Conservation (phyloP, 805 yeast species). For the Sugiyamaella smithiae region DNA sequence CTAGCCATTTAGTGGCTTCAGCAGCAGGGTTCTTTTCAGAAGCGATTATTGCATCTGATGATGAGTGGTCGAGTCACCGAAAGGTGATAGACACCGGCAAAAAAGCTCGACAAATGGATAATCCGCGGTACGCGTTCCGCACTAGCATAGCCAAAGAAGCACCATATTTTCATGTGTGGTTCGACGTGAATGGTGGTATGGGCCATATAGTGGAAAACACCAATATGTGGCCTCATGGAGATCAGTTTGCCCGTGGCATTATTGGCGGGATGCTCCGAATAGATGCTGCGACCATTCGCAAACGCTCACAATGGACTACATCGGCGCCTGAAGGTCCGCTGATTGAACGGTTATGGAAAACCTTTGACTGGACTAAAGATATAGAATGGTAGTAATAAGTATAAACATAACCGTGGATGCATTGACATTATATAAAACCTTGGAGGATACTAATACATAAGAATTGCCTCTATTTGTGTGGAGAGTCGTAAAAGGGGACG, state of each 20-base stretch:
- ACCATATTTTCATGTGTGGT: conserved; percentile 53
- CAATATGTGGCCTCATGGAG: conserved; percentile 45
- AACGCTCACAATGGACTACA: conserved; percentile 33
- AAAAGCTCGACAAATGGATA: conserved; percentile 23
- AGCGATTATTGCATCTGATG: conserved; percentile 38
- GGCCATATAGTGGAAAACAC: conserved; percentile 50
- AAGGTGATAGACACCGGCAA: conserved; percentile 40
- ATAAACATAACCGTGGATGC: too few species aligned
- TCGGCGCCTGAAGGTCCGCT: conserved; percentile 33
- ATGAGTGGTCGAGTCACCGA: conserved; percentile 42
- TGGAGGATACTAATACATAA: too few species aligned
- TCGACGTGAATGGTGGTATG: conserved; percentile 45
- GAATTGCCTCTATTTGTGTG: too few species aligned
- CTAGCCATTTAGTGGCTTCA: conserved; percentile 31
- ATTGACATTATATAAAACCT: too few species aligned
- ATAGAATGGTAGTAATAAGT: neutral
- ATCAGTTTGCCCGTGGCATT: conserved; percentile 44
- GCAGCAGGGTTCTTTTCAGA: conserved; percentile 44
- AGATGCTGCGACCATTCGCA: conserved; percentile 38
- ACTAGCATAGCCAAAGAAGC: conserved; percentile 45
- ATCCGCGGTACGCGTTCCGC: conserved; percentile 29
- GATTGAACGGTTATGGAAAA: conserved; percentile 38
- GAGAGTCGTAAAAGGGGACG: too few species aligned
- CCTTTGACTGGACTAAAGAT: conserved; percentile 34
- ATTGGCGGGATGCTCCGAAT: conserved; percentile 45